phyloP scores from a whole-genome alignment of 179 eudicot genomes.

The Silene vulgaris region DNA sequence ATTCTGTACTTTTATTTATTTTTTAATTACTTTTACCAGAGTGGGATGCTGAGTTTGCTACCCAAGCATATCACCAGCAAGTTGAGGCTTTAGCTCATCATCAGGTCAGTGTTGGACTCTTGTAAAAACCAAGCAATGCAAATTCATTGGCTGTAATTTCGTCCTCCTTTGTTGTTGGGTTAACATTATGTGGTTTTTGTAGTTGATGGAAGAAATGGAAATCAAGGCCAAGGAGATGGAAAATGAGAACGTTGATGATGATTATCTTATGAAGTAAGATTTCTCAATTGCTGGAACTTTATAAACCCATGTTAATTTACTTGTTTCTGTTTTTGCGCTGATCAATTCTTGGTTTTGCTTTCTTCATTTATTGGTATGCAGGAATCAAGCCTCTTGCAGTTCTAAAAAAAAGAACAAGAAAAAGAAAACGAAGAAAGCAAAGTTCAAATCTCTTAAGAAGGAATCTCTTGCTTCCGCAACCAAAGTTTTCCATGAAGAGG shows the following conservation, averaged over 20 bases:
- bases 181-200: constrained; percentile 13
- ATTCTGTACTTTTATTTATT: neutral
- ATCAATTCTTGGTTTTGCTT: constrained; percentile 14
- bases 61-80: constrained; percentile 86
- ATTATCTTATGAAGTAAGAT: constrained; percentile 50
- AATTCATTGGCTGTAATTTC: neutral
- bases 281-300: neutral
- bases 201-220: constrained; percentile 92
- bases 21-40: constrained; percentile 35
- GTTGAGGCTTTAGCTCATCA: constrained; percentile 90
- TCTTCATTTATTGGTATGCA: constrained; percentile 32
- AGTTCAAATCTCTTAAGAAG: constrained; percentile 80
- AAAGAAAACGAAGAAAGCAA: constrained; percentile 77
- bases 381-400: constrained; percentile 44
- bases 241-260: constrained; percentile 40
- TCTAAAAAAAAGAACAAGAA: constrained; percentile 66
- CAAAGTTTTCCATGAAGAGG: constrained; percentile 42
- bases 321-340: neutral
- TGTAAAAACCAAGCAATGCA: constrained; percentile 1
- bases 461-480: constrained; percentile 56
- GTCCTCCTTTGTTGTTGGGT: constrained; percentile 16
- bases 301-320: neutral
- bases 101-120: constrained; percentile 51
- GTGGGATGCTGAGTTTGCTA: constrained; percentile 98
- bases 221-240: constrained; percentile 74